Evolutionary conservation across 2,329 filamentous ascomycete species (phyloP), one percentile per base, ranked within the genome.

Genomic region (Diaporthe longicolla): DNA sequence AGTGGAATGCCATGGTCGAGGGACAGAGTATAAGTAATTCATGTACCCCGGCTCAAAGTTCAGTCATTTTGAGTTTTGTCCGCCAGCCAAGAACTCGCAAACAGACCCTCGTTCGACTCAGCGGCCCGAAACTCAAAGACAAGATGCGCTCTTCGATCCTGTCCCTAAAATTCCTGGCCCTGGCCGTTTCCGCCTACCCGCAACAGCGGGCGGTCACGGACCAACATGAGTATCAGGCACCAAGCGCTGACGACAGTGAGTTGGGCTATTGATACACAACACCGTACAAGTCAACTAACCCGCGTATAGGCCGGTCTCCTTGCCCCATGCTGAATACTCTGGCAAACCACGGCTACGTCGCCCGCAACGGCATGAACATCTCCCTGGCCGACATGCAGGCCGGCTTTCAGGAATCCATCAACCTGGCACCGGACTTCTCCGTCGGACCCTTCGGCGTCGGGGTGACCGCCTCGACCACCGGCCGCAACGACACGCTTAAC

Each of bases 261-360:
- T 63, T 7, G 29, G 35, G n/a, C 29, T 21, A 24, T 19, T 13
- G 9, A 1, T 37, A 48, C 15, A n/a, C 21, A n/a, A 6, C 7
- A 9, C 11, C 7, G 10, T 35, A 15, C n/a, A 35, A n/a, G 17
- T 48, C 24, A 32, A 24, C 58, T 50, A 43, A 45, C 37, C 19
- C 4, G 1, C 6, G 17, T 19, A 1, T 10, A 63, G 69, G 69
- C 15, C 69, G 55, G 15, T 59, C 69, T 26, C 55, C 69, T 10
- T 71, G 63, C 26, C 71, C 71, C 2, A 69, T 73, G 52, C 26
- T 73, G 21, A 73, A 73, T n/a, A 59, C 63, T 4, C 26, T 70
- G 21, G 71, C 63, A 40, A 73, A 73, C 40, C 71, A 73, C 24
- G 71, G 63, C 9, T 61, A 69, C 40, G 35, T 73, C n/a, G 29